Evolutionary conservation across 305 asterid species (phyloP).

Genomic region (Euphrasia arctica): DNA sequence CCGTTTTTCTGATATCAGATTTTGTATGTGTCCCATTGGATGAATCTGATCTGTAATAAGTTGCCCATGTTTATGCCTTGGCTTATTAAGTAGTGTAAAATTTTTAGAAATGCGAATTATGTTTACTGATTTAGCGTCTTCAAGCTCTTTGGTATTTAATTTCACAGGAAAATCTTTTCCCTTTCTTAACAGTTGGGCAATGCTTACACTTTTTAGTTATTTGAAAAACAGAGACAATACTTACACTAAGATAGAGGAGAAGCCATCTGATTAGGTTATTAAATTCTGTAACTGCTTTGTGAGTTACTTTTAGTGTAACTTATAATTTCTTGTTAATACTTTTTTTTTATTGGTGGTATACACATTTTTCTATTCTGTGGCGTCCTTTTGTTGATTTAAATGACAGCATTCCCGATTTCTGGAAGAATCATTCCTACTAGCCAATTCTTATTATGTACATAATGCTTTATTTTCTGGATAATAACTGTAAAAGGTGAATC

Average conservation of each 20-base stretch:
- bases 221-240: neutral
- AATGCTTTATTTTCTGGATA: neutral
- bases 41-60: neutral
- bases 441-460: neutral
- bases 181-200: neutral
- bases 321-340: slow-evolving; percentile 3
- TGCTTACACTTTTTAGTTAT: neutral
- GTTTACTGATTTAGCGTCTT: neutral
- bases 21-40: neutral
- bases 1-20: neutral
- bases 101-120: neutral
- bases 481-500: neutral
- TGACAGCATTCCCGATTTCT: neutral
- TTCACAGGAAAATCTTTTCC: neutral
- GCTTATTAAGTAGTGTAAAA: neutral
- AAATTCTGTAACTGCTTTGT: slow-evolving; percentile 3
- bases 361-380: neutral
- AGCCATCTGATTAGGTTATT: neutral
- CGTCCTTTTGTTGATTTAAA: slow-evolving; percentile 6
- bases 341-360: slow-evolving; percentile 3
- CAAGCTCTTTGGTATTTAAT: neutral
- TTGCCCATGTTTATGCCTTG: neutral
- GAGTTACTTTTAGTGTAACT: slow-evolving; percentile 6
- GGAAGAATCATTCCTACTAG: neutral
- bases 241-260: neutral